Conservation (phyloP, 257 asterid species). For the Scutellaria barbata region DNA sequence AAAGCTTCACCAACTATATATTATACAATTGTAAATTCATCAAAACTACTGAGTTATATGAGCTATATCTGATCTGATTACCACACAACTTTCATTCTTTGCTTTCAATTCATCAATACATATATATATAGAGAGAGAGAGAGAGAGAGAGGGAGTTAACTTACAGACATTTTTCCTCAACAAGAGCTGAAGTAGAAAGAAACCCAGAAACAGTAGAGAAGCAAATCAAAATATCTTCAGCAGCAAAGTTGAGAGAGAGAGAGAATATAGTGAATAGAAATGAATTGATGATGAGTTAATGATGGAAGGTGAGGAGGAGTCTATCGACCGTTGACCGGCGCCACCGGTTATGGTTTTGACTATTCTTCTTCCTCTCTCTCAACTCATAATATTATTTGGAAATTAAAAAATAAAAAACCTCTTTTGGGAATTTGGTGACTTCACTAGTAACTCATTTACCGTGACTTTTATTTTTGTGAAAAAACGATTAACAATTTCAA, state of each 20-base stretch:
- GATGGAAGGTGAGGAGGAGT: conserved; percentile 27
- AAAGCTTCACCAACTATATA: conserved; percentile 18
- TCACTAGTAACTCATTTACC: no score
- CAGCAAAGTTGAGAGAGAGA: conserved; percentile 21
- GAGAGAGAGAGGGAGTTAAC: conserved; percentile 16
- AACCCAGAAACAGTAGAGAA: conserved; percentile 29
- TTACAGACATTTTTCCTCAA: conserved; percentile 51
- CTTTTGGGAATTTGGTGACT: no score
- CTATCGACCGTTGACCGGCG: conserved; percentile 47
- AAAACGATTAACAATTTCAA: no score
- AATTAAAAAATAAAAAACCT: no score
- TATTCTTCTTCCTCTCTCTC: conserved; percentile 21
- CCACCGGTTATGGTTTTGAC: conserved; percentile 49
- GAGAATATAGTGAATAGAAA: neutral
- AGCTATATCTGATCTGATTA: conserved; percentile 6
- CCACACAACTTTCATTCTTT: neutral
- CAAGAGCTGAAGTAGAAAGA: neutral
- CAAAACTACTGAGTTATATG: neutral
- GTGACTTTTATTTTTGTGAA: no score
- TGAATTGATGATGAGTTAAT: conserved; percentile 38
- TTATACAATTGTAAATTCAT: neutral
- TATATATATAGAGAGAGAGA: neutral
- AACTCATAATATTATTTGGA: no score
- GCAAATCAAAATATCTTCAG: conserved; percentile 27
- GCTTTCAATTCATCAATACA: neutral